These are phyloP conservation scores for Meredithiella fracta DNA, from an alignment of 2,329 filamentous ascomycete genomes.

Conservation along the genomic window DNA sequence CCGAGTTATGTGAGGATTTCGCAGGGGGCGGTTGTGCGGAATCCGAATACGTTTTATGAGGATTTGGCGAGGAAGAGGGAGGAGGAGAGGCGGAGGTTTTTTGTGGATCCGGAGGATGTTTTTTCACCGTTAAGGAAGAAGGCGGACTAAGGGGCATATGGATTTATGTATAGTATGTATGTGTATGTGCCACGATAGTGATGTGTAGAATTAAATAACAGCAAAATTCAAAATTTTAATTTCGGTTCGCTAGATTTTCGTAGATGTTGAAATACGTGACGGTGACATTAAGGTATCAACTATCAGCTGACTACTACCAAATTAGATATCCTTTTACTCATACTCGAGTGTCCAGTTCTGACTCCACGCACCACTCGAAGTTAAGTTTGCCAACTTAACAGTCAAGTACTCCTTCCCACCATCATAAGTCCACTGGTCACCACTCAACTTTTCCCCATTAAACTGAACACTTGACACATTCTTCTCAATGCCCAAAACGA, in stretches of 20 bases:
- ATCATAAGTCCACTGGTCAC: constrained; percentile 30
- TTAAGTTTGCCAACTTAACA: constrained; percentile 34
- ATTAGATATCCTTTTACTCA: not conserved
- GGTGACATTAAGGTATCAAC: too few relatives aligned
- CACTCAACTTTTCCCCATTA: constrained; percentile 30
- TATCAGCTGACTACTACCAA: too few relatives aligned
- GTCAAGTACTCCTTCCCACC: constrained; percentile 29
- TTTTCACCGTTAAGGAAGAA: not conserved
- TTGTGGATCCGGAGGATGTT: not conserved
- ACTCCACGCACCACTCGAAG: constrained; percentile 39
- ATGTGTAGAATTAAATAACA: not conserved
- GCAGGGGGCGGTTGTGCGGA: constrained; percentile 17
- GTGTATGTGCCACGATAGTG: not conserved
- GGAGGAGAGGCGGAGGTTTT: not conserved
- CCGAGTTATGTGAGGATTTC: constrained; percentile 8
- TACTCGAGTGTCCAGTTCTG: constrained; percentile 29
- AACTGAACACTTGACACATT: constrained; percentile 32
- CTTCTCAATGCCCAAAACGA: constrained; percentile 38
- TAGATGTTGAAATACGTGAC: too few relatives aligned
- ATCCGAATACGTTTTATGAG: constrained; percentile 6
- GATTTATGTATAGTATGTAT: not conserved
- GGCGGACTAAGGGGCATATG: not conserved
- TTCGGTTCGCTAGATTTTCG: too few relatives aligned
- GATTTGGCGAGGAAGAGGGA: constrained; percentile 5
- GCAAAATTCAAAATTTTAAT: too few relatives aligned